Evolutionary conservation across 2,329 filamentous ascomycete genomes (phyloP).

Genomic region (Botrytis cinerea): DNA sequence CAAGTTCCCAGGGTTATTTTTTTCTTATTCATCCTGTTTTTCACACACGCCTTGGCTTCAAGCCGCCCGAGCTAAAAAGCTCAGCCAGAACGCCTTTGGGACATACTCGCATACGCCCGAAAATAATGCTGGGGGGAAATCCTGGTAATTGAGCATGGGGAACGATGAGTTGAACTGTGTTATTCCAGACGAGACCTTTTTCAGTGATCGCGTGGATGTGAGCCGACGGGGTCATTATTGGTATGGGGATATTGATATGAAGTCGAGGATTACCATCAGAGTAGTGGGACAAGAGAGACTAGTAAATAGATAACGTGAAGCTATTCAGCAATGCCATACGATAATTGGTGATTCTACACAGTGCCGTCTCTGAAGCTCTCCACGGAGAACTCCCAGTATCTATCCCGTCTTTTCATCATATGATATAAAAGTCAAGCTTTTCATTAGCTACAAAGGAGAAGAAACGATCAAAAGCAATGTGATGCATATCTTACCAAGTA

Average conservation of each 20-base stretch:
- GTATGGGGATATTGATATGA: not conserved
- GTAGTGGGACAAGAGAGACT: not conserved
- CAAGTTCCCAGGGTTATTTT: not conserved
- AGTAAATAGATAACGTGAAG: not conserved
- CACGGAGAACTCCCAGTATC: not conserved
- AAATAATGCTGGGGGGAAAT: conserved; percentile 2
- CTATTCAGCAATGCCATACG: not conserved
- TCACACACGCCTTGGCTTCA: not conserved
- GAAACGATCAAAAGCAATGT: conserved; percentile 16
- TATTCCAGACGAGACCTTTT: not conserved
- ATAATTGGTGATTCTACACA: not conserved
- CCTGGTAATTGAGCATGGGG: conserved; percentile 7
- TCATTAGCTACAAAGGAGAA: conserved; percentile 5
- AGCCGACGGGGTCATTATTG: not conserved
- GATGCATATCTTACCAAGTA: conserved; percentile 8
- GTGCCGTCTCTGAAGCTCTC: not conserved
- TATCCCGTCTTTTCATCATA: conserved; percentile 13
- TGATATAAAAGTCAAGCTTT: conserved; percentile 8
- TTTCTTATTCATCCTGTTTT: conserved; percentile 4
- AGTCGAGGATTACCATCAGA: not conserved
- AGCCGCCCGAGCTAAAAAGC: conserved; percentile 1
- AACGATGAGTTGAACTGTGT: not conserved
- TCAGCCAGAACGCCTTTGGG: conserved; percentile 17
- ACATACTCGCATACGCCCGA: conserved; percentile 17
- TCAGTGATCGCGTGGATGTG: not conserved